Evolutionary conservation across 1,284 basidiomycete genomes (phyloP).

Genomic region (Puccinia novopanici): DNA sequence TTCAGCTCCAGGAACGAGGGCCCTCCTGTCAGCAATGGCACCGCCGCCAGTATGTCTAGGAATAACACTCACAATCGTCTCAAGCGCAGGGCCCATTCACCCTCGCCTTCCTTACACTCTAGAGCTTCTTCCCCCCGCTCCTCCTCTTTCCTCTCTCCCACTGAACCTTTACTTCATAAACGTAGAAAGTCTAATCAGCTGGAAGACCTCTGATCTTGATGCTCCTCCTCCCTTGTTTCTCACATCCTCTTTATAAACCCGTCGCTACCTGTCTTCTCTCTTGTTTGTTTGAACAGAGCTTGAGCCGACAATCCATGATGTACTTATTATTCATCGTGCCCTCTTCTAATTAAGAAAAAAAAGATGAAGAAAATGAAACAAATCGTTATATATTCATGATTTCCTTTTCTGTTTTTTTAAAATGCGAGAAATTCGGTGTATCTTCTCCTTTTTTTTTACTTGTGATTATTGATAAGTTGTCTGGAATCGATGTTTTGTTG

Average conservation of each 20-base stretch:
- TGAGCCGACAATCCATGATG: too few species aligned
- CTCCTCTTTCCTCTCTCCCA: constrained; percentile 21
- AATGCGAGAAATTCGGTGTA: too few species aligned
- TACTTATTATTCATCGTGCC: too few species aligned
- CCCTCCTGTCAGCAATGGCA: neutral
- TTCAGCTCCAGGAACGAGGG: constrained; percentile 7
- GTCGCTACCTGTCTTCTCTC: neutral
- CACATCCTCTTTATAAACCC: neutral
- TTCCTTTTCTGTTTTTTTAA: too few species aligned
- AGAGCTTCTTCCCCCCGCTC: constrained; percentile 20
- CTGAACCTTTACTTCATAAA: constrained; percentile 1
- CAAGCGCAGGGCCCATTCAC: constrained; percentile 13
- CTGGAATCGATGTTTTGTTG: too few species aligned
- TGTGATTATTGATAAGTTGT: too few species aligned
- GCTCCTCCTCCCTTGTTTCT: neutral
- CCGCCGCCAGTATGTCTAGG: neutral
- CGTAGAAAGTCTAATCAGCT: constrained; percentile 17
- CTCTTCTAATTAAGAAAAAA: too few species aligned
- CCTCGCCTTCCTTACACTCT: constrained; percentile 1
- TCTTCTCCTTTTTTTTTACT: too few species aligned
- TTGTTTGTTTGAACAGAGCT: neutral
- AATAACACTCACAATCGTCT: constrained; percentile 1
- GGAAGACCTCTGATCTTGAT: neutral
- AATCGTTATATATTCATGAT: too few species aligned
- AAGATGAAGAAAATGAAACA: too few species aligned